Conservation (phyloP, 139 green algal species). For the Ettlia oleoabundans region DNA sequence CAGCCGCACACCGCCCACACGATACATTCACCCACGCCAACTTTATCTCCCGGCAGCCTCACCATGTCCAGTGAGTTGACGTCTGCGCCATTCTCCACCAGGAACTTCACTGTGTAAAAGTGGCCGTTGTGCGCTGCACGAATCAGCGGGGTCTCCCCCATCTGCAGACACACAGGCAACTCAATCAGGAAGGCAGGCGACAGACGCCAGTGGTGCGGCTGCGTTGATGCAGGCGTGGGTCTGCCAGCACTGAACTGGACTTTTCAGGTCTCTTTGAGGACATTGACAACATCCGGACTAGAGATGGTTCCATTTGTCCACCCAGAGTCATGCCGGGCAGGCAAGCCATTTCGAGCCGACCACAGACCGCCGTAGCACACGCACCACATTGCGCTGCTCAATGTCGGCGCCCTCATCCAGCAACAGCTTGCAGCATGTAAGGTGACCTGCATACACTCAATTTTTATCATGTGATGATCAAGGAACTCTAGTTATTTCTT, state of each 20-base stretch:
- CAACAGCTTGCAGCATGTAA: conserved; percentile 73
- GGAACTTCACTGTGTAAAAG: conserved; percentile 74
- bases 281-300: no score
- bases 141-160: conserved; percentile 89
- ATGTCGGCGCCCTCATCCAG: conserved; percentile 88
- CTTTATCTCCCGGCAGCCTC: background rate
- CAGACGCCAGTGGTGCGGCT: no score
- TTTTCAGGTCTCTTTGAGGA: no score
- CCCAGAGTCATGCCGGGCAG: background rate
- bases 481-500: no score
- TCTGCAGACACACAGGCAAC: conserved; percentile 65
- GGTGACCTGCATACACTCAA: conserved; percentile 65
- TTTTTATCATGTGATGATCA: no score
- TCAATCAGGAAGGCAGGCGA: no score
- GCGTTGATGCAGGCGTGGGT: no score
- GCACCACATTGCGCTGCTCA: conserved; percentile 90
- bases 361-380: no score
- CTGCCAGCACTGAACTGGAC: no score
- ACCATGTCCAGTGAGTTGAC: conserved; percentile 84
- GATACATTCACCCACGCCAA: no score
- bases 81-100: conserved; percentile 78
- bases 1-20: no score
- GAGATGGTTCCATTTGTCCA: no score
- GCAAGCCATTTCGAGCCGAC: background rate
- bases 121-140: conserved; percentile 92